phyloP scores from a whole-genome alignment of 805 yeast genomes.

The Starmera dryadoides region DNA sequence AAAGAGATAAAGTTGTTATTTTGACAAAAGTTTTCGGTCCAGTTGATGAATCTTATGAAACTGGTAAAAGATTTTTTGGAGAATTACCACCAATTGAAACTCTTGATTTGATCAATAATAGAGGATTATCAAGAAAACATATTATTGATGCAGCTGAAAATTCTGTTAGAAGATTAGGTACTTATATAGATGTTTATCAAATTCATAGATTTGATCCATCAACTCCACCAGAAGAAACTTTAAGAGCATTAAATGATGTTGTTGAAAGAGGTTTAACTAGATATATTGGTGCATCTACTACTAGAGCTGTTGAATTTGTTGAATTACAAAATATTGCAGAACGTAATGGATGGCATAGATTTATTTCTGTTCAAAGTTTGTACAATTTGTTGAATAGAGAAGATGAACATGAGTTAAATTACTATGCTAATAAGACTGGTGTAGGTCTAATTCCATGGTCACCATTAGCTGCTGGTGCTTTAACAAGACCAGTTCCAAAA shows the following conservation, averaged over 20 bases:
- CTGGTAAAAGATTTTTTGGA: too few relatives aligned
- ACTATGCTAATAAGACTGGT: conserved; percentile 43
- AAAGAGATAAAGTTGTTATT: conserved; percentile 44
- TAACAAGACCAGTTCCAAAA: conserved; percentile 37
- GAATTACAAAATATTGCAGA: conserved; percentile 52
- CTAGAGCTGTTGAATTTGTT: conserved; percentile 49
- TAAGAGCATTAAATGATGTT: conserved; percentile 49
- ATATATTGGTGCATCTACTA: conserved; percentile 59
- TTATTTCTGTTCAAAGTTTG: conserved; percentile 51
- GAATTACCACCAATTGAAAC: too few relatives aligned
- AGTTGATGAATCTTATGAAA: conserved; percentile 20
- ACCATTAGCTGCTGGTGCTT: conserved; percentile 48
- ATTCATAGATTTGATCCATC: conserved; percentile 46
- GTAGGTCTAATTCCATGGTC: conserved; percentile 59
- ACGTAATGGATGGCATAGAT: conserved; percentile 47
- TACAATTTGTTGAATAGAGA: conserved; percentile 55
- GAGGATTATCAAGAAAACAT: conserved; percentile 39
- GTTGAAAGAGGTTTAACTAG: conserved; percentile 39
- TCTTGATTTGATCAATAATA: conserved; percentile 25
- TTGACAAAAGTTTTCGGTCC: conserved; percentile 34
- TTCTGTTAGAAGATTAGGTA: conserved; percentile 41
- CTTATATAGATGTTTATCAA: conserved; percentile 47
- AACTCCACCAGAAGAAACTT: conserved; percentile 41
- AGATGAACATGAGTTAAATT: conserved; percentile 57
- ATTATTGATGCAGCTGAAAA: conserved; percentile 33